These are phyloP conservation scores for Nakataea oryzae DNA, from an alignment of 2,329 filamentous ascomycete species.

Conservation along the genomic window DNA sequence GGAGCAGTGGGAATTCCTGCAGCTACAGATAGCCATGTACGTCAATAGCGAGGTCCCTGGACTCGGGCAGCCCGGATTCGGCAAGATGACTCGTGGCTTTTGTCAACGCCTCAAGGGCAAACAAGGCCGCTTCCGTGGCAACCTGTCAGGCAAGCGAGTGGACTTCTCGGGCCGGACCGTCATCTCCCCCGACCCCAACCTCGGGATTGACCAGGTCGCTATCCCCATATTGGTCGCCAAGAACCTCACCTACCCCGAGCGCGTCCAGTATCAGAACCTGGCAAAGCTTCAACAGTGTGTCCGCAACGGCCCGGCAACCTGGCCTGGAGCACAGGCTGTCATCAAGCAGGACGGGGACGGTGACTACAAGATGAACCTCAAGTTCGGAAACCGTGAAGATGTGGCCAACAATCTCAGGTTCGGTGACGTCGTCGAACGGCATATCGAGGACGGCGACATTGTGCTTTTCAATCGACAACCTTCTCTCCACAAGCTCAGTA, in stretches of 20 bases:
- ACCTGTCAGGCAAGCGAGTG: constrained; percentile 94
- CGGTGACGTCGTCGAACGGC: constrained; percentile 87
- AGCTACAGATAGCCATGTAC: constrained; percentile 92
- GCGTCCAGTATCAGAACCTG: constrained; percentile 75
- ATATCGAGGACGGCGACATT: constrained; percentile 90
- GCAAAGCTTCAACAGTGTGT: constrained; percentile 69
- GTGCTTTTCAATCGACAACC: constrained; percentile 97
- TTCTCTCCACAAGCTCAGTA: constrained; percentile 96
- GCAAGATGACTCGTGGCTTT: constrained; percentile 85
- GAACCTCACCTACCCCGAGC: constrained; percentile 91
- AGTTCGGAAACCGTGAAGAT: constrained; percentile 60
- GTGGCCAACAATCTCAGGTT: constrained; percentile 66
- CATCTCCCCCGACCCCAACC: constrained; percentile 92
- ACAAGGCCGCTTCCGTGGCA: constrained; percentile 92
- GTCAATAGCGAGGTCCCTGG: constrained; percentile 95
- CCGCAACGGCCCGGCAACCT: constrained; percentile 62
- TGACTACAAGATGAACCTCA: constrained; percentile 62
- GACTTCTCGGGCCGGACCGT: constrained; percentile 97
- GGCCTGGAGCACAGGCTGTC: constrained; percentile 74
- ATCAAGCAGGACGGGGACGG: constrained; percentile 59
- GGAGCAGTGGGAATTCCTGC: constrained; percentile 97
- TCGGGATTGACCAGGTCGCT: constrained; percentile 88
- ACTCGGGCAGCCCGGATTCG: constrained; percentile 76
- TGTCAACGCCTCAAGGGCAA: constrained; percentile 95
- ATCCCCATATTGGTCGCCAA: constrained; percentile 87